These are phyloP conservation scores for Eucalyptus sideroxylon DNA, from an alignment of 345 rosid genomes.

Conservation along the genomic window DNA sequence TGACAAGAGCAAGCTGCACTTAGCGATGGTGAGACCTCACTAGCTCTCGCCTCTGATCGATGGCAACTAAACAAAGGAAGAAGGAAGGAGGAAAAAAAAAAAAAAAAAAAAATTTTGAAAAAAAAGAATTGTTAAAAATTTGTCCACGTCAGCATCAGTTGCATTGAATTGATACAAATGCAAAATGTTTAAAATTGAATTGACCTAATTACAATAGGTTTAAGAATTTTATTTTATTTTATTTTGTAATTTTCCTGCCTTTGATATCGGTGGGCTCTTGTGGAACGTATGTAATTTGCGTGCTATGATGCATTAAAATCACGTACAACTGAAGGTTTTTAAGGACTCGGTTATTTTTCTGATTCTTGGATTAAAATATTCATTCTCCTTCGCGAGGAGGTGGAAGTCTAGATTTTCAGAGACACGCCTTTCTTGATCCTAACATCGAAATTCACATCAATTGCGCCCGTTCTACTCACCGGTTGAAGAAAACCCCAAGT, in stretches of 20 bases:
- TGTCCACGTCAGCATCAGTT: no score
- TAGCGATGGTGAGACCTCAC: rapidly evolving
- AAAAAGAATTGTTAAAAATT: no score
- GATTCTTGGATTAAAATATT: not conserved
- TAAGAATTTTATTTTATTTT: no score
- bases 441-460: no score
- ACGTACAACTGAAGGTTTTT: not conserved
- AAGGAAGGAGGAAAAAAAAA: no score
- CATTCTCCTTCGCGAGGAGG: not conserved
- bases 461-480: no score
- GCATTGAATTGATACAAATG: no score
- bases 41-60: rapidly evolving
- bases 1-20: rapidly evolving
- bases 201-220: no score
- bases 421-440: not conserved
- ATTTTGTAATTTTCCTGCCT: no score
- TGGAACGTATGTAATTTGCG: not conserved
- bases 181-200: no score
- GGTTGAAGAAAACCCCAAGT: not conserved
- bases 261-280: not conserved
- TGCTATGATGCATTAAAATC: not conserved
- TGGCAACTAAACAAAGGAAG: no score
- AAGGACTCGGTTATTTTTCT: not conserved
- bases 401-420: not conserved
- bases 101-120: rapidly evolving